Base-by-base conservation (phyloP, 208 protist genomes). In the Zelonia costaricensis region DNA sequence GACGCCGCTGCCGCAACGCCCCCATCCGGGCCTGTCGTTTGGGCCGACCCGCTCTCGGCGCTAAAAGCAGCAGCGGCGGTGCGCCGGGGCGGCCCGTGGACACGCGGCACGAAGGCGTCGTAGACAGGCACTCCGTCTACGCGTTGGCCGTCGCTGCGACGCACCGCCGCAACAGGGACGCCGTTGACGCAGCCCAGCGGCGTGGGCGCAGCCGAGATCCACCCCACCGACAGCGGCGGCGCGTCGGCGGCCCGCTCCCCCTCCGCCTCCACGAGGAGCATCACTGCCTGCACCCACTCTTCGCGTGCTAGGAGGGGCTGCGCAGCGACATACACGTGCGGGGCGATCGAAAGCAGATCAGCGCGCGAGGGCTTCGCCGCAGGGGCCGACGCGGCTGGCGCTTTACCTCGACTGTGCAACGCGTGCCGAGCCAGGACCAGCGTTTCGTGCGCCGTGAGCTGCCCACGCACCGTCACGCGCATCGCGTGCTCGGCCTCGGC, bases 31-130 rank as follows among this genome's bases (percentile, higher is more conserved):
- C 36, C 10, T 20, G 20, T 23, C 18, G 33, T 38, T 4, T n/a
- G 22, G 22, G 35, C 52, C 0, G 16, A 12, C 1, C 18, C 0
- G 13, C 20, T 15, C 13, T 3, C 31, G 23, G 38, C 5, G 1
- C 35, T 13, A 42, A 30, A n/a, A 13, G 1, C 1, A 1, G 23
- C 22, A 23, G 6, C 13, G 18, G 13, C 12, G 4, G 42, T 13
- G 33, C 25, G 23, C 20, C 4, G 23, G 20, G 52, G 16, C 13
- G 9, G 12, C 4, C 4, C 36, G 15, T 25, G 47, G 2, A 60
- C 22, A 4, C 57, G 65, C 33, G 65, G 65, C 13, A 72, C 65
- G 23, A 72, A 72, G 16, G 35, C 53, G 44, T 72, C 65, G 30
- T 65, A 60, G 8, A 42, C 47, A 0, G 56, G 43, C 4, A 9